These are phyloP conservation scores for Neophaeococcomyces mojaviensis DNA, from an alignment of 2,329 filamentous ascomycete genomes.

Conservation along the genomic window DNA sequence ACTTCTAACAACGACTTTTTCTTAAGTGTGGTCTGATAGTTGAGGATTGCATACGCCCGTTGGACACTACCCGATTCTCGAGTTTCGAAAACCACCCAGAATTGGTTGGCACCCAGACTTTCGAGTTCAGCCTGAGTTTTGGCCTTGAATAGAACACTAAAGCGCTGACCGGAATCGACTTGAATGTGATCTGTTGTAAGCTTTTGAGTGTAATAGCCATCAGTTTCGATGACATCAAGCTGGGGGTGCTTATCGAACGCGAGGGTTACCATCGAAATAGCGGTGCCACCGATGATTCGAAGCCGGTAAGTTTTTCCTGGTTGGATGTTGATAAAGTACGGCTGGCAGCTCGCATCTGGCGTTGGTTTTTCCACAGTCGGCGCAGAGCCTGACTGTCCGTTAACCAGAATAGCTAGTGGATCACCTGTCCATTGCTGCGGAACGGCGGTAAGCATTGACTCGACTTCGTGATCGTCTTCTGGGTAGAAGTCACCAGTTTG, in stretches of 20 bases:
- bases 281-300: conserved; percentile 51
- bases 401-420: conserved; percentile 49
- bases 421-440: conserved; percentile 56
- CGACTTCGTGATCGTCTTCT: conserved; percentile 46
- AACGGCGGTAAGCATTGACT: conserved; percentile 39
- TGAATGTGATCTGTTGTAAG: conserved; percentile 44
- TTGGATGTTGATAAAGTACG: conserved; percentile 51
- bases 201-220: conserved; percentile 35
- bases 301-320: conserved; percentile 56
- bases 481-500: conserved; percentile 52
- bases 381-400: conserved; percentile 46
- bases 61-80: conserved; percentile 20
- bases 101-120: conserved; percentile 31
- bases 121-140: conserved; percentile 34
- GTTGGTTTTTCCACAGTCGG: conserved; percentile 24
- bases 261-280: conserved; percentile 49
- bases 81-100: conserved; percentile 35
- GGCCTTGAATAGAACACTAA: conserved; percentile 48
- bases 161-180: conserved; percentile 52
- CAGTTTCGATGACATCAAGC: conserved; percentile 54
- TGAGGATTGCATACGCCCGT: conserved; percentile 26
- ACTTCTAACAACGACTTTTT: neutral
- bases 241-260: conserved; percentile 51
- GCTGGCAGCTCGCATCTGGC: conserved; percentile 27
- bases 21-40: conserved; percentile 14